Evolutionary conservation across 2,329 filamentous ascomycete genomes (phyloP).

Genomic region (Curvularia spicifera): DNA sequence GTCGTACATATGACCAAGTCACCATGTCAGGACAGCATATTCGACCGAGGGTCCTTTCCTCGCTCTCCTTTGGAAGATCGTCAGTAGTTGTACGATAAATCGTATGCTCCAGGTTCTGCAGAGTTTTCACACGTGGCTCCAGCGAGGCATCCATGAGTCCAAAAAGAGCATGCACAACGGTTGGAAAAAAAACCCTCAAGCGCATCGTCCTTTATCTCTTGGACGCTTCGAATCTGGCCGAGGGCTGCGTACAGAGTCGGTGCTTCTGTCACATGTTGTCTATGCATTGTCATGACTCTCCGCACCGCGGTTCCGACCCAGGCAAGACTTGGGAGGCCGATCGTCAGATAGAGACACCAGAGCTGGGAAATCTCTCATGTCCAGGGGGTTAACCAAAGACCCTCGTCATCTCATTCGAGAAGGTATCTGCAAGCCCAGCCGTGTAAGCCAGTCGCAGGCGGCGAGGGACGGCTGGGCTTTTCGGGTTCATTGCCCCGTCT

Average conservation of each 20-base stretch:
- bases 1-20: not conserved
- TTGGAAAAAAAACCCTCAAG: not conserved
- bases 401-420: not conserved
- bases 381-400: not conserved
- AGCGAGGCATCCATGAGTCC: not conserved
- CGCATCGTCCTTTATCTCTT: not conserved
- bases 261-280: not conserved
- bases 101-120: not conserved
- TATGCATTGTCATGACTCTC: conserved; percentile 1
- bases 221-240: not conserved
- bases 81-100: not conserved
- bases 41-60: not conserved
- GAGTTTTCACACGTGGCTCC: conserved; percentile 1
- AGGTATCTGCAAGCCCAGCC: conserved; percentile 8
- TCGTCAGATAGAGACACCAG: not conserved
- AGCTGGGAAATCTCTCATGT: not conserved
- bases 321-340: not conserved
- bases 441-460: conserved; percentile 7
- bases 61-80: not conserved
- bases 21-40: not conserved
- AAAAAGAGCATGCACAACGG: not conserved
- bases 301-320: not conserved
- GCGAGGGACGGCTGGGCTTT: conserved; percentile 2
- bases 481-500: conserved; percentile 7
- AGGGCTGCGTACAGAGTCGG: not conserved